These are phyloP conservation scores for Ceratocystis diversiconidia DNA, from an alignment of 2,329 filamentous ascomycete species.

Conservation along the genomic window DNA sequence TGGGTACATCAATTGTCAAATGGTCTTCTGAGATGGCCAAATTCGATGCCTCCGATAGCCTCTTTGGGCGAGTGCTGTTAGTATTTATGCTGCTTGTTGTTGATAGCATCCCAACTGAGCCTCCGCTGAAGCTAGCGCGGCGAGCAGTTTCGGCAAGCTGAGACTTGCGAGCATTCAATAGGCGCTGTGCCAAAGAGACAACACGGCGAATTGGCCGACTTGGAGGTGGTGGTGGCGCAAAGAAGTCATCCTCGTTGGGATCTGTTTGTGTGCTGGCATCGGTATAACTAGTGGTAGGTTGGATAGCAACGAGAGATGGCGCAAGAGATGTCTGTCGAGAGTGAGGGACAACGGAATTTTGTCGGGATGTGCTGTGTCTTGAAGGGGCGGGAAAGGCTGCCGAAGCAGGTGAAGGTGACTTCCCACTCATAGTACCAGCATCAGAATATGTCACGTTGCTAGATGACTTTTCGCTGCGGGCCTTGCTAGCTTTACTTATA, in stretches of 20 bases:
- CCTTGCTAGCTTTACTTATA: slow-evolving; percentile 13
- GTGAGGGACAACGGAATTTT: slow-evolving; percentile 28
- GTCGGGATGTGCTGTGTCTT: slow-evolving; percentile 24
- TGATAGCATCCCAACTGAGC: neutral
- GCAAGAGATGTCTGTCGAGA: slow-evolving; percentile 19
- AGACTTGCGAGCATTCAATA: slow-evolving; percentile 35
- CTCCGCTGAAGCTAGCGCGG: neutral
- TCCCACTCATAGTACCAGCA: slow-evolving; percentile 38
- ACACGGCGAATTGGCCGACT: slow-evolving; percentile 34
- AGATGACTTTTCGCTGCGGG: neutral
- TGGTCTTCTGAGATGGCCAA: slow-evolving; percentile 4
- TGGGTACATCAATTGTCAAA: neutral
- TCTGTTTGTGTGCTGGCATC: slow-evolving; percentile 43
- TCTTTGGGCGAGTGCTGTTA: neutral
- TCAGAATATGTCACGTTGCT: slow-evolving; percentile 34
- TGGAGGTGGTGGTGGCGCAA: slow-evolving; percentile 27
- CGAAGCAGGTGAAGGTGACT: slow-evolving; percentile 38
- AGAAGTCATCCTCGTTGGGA: slow-evolving; percentile 39
- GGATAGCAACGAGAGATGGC: slow-evolving; percentile 1
- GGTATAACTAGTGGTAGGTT: slow-evolving; percentile 28
- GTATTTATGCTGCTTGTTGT: slow-evolving; percentile 12
- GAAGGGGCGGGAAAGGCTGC: slow-evolving; percentile 24
- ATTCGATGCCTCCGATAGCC: neutral
- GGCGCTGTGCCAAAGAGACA: slow-evolving; percentile 38
- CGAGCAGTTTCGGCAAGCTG: slow-evolving; percentile 26